These are phyloP conservation scores for Gracilaria gracilis DNA, from an alignment of 23 red algal species.

Conservation along the genomic window DNA sequence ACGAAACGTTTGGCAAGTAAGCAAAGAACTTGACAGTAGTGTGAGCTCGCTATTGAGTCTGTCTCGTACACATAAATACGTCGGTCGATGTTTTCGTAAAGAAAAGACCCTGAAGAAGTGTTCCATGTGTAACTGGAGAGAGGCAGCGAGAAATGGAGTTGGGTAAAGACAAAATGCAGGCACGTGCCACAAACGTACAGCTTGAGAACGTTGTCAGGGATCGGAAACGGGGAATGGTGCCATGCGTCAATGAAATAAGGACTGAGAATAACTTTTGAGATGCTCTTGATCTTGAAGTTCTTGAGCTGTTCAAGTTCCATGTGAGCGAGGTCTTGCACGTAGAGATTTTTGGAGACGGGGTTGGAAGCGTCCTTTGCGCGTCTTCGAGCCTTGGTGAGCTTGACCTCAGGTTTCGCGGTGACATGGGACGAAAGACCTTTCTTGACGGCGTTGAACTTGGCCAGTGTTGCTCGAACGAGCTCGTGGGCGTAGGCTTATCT, in stretches of 20 bases:
- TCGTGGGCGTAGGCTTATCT: slow-evolving; percentile 69
- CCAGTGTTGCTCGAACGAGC: slow-evolving; percentile 29
- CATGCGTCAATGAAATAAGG: slow-evolving; percentile 80
- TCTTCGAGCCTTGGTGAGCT: slow-evolving; percentile 37
- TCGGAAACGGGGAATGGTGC: slow-evolving; percentile 81
- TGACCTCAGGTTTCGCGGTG: slow-evolving; percentile 30
- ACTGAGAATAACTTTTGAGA: slow-evolving; percentile 68
- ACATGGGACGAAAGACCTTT: background rate
- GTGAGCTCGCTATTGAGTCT: slow-evolving; percentile 54
- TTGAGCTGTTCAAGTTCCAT: slow-evolving; percentile 58
- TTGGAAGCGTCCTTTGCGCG: slow-evolving; percentile 66
- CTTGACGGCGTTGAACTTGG: background rate
- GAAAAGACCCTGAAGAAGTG: slow-evolving; percentile 61
- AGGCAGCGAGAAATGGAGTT: slow-evolving; percentile 34
- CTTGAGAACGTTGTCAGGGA: slow-evolving; percentile 39
- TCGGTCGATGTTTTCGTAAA: slow-evolving; percentile 58
- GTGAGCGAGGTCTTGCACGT: slow-evolving; percentile 18
- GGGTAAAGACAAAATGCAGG: slow-evolving; percentile 58
- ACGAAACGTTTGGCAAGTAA: slow-evolving; percentile 86
- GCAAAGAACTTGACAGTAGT: slow-evolving; percentile 79
- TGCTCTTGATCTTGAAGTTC: slow-evolving; percentile 78
- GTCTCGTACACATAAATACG: slow-evolving; percentile 73
- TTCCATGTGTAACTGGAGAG: slow-evolving; percentile 49
- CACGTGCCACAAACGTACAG: slow-evolving; percentile 78
- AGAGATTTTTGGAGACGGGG: slow-evolving; percentile 45